Conservation (phyloP, 2,329 filamentous ascomycete genomes). For the Penicillium sp. region DNA sequence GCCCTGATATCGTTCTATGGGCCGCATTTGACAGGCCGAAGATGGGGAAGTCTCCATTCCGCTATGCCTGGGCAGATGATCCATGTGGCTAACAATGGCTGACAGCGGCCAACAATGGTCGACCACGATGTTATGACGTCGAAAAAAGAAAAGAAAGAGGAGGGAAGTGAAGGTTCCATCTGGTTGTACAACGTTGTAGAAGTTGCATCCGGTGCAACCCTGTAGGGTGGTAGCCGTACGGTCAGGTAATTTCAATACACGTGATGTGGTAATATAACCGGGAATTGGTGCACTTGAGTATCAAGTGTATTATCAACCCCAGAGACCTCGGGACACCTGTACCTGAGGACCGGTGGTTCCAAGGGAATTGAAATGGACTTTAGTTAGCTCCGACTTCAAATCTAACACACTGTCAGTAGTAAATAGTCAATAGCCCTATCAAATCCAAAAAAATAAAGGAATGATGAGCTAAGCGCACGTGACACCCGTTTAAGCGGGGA, state of each 20-base stretch:
- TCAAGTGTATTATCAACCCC: no score
- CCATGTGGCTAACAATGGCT: background rate
- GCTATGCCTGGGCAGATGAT: background rate
- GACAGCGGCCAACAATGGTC: conserved; percentile 11
- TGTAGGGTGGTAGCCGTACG: conserved; percentile 20
- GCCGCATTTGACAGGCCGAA: no score
- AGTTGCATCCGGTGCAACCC: conserved; percentile 37
- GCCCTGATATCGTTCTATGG: no score
- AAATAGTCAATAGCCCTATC: no score
- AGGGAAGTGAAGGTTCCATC: conserved; percentile 21
- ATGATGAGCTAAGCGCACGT: background rate
- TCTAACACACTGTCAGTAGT: no score
- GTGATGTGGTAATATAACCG: background rate
- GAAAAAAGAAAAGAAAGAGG: background rate
- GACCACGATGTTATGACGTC: conserved; percentile 9
- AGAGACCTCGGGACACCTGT: no score
- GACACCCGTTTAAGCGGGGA: background rate
- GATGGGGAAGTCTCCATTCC: no score
- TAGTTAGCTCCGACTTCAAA: no score
- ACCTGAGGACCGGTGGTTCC: no score
- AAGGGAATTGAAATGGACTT: no score
- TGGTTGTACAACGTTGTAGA: conserved; percentile 5
- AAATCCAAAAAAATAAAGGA: no score
- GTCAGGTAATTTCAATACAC: background rate
- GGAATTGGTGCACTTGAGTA: no score